Percentiles rank a stretch among this genome's conserved stretches.
These are phyloP conservation scores for Macroventuria anomochaeta DNA, from an alignment of 2,329 filamentous ascomycete genomes.

Conservation along the genomic window DNA sequence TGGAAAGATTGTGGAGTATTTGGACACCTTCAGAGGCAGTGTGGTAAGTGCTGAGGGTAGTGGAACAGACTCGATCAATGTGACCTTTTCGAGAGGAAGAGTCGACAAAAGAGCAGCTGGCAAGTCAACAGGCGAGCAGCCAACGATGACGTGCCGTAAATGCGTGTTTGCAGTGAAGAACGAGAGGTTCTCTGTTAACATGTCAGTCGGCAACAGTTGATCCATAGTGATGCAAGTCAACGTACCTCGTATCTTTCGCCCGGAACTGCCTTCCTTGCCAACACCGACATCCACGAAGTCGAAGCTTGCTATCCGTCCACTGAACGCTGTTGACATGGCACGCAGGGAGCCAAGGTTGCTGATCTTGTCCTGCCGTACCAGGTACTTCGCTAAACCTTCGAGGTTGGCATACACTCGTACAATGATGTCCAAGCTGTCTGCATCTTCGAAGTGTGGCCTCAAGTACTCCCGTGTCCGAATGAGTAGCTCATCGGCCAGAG, in stretches of 20 bases:
- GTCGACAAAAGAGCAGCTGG: conserved; percentile 40
- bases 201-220: conserved; percentile 12
- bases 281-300: conserved; percentile 48
- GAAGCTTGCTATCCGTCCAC: conserved; percentile 45
- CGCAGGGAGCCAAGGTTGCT: conserved; percentile 45
- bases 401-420: conserved; percentile 47
- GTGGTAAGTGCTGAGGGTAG: conserved; percentile 38
- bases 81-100: conserved; percentile 44
- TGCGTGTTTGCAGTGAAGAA: conserved; percentile 46
- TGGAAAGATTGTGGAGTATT: conserved; percentile 38
- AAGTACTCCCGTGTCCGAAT: conserved; percentile 45
- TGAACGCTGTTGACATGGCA: conserved; percentile 47
- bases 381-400: conserved; percentile 46
- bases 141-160: conserved; percentile 45
- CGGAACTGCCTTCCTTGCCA: conserved; percentile 44
- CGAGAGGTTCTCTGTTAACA: conserved; percentile 38
- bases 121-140: conserved; percentile 40
- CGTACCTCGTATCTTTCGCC: conserved; percentile 45
- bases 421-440: conserved; percentile 44
- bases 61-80: conserved; percentile 42
- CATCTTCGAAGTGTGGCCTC: conserved; percentile 44
- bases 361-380: conserved; percentile 46
- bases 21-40: conserved; percentile 38
- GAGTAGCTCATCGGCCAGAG: conserved; percentile 45
- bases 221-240: background rate